Evolutionary conservation across 331 rosid genomes (phyloP).

Genomic region (Malus hybrid): DNA sequence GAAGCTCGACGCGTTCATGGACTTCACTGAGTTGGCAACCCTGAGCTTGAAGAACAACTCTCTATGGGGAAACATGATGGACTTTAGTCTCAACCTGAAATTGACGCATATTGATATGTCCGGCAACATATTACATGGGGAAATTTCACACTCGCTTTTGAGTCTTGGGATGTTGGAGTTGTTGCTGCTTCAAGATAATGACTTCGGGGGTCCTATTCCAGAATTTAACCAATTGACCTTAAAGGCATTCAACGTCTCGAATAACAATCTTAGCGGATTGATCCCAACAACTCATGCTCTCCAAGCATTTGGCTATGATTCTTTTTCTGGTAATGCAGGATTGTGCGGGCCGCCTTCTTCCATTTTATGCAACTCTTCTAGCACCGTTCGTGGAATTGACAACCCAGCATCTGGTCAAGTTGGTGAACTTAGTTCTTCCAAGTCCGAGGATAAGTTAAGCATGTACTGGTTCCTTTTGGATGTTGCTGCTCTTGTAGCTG

Average conservation of each 20-base stretch:
- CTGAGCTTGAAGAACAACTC: conserved; percentile 41
- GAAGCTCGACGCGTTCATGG: conserved; percentile 2
- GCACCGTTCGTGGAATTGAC: not conserved
- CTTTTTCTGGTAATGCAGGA: conserved; percentile 25
- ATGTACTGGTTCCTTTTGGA: conserved; percentile 18
- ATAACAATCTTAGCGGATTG: conserved; percentile 33
- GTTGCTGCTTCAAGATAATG: conserved; percentile 31
- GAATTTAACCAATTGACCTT: conserved; percentile 31
- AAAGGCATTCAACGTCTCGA: conserved; percentile 31
- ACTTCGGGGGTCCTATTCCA: conserved; percentile 30
- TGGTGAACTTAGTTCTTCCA: not conserved
- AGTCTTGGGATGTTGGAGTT: conserved; percentile 25
- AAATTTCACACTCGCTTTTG: conserved; percentile 21
- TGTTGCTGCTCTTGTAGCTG: conserved; percentile 28
- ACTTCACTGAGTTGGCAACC: conserved; percentile 24
- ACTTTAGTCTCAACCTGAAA: conserved; percentile 26
- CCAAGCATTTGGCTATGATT: conserved; percentile 9
- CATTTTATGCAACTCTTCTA: not conserved
- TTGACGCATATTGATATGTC: conserved; percentile 36
- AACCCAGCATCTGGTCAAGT: not conserved
- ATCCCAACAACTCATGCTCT: conserved; percentile 31
- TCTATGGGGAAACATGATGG: conserved; percentile 22
- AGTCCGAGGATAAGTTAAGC: not conserved
- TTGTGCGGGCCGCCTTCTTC: conserved; percentile 31
- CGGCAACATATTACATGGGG: conserved; percentile 20